Evolutionary conservation across 768 basidiomycete genomes (phyloP).

Genomic region (Rhizopogon salebrosus): DNA sequence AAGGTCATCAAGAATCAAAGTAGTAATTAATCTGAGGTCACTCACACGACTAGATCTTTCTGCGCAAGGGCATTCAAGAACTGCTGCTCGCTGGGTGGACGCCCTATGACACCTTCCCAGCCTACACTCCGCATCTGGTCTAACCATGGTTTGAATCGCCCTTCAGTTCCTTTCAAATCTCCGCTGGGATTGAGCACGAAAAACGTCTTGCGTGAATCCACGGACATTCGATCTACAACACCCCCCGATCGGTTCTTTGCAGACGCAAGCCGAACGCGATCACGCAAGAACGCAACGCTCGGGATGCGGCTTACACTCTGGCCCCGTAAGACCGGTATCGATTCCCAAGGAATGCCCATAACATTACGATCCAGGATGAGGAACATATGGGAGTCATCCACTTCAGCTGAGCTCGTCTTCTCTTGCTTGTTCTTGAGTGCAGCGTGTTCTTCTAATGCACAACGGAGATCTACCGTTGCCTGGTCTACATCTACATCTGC

Average conservation of each 20-base stretch:
- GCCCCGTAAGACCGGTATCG: slow-evolving; percentile 78
- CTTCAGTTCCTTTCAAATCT: slow-evolving; percentile 81
- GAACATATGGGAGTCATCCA: slow-evolving; percentile 70
- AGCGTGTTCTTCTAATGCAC: slow-evolving; percentile 68
- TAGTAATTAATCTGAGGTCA: slow-evolving; percentile 12
- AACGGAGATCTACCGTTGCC: slow-evolving; percentile 80
- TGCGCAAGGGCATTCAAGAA: slow-evolving; percentile 64
- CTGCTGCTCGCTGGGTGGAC: slow-evolving; percentile 79
- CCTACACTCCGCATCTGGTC: slow-evolving; percentile 64
- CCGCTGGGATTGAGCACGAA: slow-evolving; percentile 92
- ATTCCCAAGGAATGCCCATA: slow-evolving; percentile 94
- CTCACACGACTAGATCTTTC: slow-evolving; percentile 88
- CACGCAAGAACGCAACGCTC: slow-evolving; percentile 80
- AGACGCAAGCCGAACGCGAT: slow-evolving; percentile 63
- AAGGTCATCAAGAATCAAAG: slow-evolving; percentile 4
- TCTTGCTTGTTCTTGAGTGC: slow-evolving; percentile 27
- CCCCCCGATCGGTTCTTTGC: slow-evolving; percentile 8
- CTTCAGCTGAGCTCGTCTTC: slow-evolving; percentile 17
- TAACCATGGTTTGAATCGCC: slow-evolving; percentile 76
- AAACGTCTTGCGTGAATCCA: slow-evolving; percentile 69
- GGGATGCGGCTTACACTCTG: slow-evolving; percentile 92
- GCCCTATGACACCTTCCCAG: slow-evolving; percentile 81
- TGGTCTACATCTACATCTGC: slow-evolving; percentile 91
- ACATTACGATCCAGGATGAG: slow-evolving; percentile 86
- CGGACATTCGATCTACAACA: slow-evolving; percentile 39